These are phyloP conservation scores for Akanthomyces lecanii DNA, from an alignment of 2,329 filamentous ascomycete genomes.

Conservation along the genomic window DNA sequence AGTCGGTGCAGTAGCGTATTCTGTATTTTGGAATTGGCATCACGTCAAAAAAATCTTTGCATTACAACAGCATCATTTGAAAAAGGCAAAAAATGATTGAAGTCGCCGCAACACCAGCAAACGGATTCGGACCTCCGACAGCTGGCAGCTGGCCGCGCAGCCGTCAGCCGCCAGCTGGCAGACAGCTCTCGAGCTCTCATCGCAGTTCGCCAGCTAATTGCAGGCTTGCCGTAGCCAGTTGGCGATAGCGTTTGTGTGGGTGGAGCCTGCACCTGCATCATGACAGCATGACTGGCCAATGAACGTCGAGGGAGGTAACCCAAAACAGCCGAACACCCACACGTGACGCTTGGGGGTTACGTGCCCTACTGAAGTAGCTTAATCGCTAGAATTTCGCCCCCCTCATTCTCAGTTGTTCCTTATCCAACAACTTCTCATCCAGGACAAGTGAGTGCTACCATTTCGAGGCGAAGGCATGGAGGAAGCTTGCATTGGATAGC, in stretches of 20 bases:
- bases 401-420: conserved; percentile 32
- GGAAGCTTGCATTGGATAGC: conserved; percentile 8
- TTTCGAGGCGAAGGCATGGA: not conserved
- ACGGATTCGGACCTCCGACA: not conserved
- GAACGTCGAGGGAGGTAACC: not conserved
- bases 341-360: conserved; percentile 35
- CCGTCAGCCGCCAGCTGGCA: not conserved
- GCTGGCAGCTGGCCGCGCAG: not conserved
- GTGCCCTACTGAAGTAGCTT: conserved; percentile 34
- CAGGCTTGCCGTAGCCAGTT: not conserved
- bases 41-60: not conserved
- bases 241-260: conserved; percentile 2
- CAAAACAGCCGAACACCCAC: conserved; percentile 19
- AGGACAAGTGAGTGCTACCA: conserved; percentile 35
- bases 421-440: conserved; percentile 44
- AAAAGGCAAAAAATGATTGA: not conserved
- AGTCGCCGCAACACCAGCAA: not conserved
- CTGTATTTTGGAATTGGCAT: not conserved
- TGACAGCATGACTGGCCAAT: conserved; percentile 6
- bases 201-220: not conserved
- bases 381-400: conserved; percentile 29
- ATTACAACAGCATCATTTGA: not conserved
- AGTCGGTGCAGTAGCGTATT: not conserved
- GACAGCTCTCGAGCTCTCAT: not conserved
- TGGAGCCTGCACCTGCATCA: not conserved